Conservation (phyloP, 371 early-diverging fungal genomes). For the Actinomucor elegans region DNA sequence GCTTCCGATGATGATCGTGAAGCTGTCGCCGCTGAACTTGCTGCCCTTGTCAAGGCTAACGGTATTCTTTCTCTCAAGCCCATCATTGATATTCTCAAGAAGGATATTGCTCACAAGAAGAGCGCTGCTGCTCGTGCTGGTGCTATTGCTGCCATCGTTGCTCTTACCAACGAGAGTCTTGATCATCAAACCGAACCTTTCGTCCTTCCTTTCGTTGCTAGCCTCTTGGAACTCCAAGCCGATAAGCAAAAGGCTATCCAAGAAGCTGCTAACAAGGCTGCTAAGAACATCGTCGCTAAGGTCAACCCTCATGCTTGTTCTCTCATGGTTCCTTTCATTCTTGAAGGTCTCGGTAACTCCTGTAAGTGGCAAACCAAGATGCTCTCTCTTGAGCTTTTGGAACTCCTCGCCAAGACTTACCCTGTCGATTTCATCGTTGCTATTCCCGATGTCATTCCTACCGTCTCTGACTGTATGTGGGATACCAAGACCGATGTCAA, state of each 20-base stretch:
- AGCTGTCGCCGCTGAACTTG: constrained; percentile 53
- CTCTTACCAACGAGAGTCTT: constrained; percentile 46
- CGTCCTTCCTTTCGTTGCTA: constrained; percentile 53
- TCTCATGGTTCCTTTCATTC: constrained; percentile 58
- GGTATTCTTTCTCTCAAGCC: constrained; percentile 60
- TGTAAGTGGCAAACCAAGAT: constrained; percentile 81
- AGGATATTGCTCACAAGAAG: constrained; percentile 65
- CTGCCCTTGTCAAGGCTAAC: constrained; percentile 46
- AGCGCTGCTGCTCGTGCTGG: constrained; percentile 64
- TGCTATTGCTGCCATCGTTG: constrained; percentile 63
- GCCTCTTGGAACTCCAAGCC: constrained; percentile 61
- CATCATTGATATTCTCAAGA: constrained; percentile 55
- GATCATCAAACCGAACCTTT: constrained; percentile 63
- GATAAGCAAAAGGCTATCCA: constrained; percentile 67
- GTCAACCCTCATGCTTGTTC: constrained; percentile 57
- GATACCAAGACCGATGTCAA: constrained; percentile 72
- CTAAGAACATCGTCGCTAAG: constrained; percentile 47
- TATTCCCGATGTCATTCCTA: constrained; percentile 72
- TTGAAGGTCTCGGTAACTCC: constrained; percentile 59
- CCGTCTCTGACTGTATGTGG: constrained; percentile 72
- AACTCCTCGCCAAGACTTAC: constrained; percentile 51
- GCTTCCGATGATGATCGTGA: constrained; percentile 61
- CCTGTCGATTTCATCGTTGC: constrained; percentile 57
- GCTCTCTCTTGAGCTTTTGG: constrained; percentile 58
- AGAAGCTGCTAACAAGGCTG: constrained; percentile 61